Conservation (phyloP, 768 basidiomycete species). For the Suillus discolor region DNA sequence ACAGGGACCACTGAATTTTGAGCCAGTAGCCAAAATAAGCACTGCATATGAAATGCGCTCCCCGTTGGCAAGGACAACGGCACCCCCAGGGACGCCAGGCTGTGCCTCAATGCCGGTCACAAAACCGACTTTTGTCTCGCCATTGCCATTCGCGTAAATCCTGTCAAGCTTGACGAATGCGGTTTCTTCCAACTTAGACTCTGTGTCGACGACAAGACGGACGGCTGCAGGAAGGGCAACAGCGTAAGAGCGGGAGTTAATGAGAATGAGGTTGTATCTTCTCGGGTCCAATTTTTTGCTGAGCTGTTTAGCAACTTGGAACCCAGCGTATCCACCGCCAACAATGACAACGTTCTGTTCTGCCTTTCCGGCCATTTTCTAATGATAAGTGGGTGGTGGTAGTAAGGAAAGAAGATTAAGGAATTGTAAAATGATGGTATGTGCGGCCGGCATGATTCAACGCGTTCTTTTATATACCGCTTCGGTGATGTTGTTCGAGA, state of each 20-base stretch:
- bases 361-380: constrained; percentile 21
- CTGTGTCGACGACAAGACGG: constrained; percentile 49
- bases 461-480: neutral
- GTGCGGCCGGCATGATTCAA: neutral
- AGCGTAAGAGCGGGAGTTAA: constrained; percentile 53
- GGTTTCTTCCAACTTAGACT: constrained; percentile 41
- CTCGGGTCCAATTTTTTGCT: constrained; percentile 50
- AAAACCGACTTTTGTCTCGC: constrained; percentile 35
- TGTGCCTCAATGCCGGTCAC: constrained; percentile 43
- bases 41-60: constrained; percentile 52
- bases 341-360: constrained; percentile 51
- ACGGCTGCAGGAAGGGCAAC: constrained; percentile 52
- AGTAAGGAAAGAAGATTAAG: neutral
- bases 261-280: constrained; percentile 54
- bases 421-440: neutral
- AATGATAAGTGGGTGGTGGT: neutral
- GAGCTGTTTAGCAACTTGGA: constrained; percentile 46
- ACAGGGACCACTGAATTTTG: constrained; percentile 52
- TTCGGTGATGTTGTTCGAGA: constrained; percentile 4
- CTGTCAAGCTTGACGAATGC: constrained; percentile 55
- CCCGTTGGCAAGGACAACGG: constrained; percentile 53
- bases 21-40: constrained; percentile 64
- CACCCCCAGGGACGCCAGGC: constrained; percentile 38
- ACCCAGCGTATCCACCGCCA: constrained; percentile 55
- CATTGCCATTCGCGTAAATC: constrained; percentile 49